Evolutionary conservation across 2,329 filamentous ascomycete genomes (phyloP).

Genomic region (Fusarium penzigii): DNA sequence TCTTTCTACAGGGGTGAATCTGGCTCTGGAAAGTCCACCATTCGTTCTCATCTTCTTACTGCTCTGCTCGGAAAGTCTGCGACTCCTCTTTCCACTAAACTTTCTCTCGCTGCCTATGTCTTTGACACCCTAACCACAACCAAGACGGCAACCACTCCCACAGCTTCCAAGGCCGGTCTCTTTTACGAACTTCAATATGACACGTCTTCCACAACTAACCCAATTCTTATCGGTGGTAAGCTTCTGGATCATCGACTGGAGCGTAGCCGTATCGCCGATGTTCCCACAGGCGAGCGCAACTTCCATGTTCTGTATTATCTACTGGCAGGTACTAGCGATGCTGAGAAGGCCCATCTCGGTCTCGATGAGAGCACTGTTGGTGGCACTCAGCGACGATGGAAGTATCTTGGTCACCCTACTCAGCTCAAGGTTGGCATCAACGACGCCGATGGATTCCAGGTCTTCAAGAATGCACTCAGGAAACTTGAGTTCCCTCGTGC

Average conservation of each 20-base stretch:
- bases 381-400: slow-evolving; percentile 76
- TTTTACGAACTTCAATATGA: slow-evolving; percentile 98
- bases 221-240: slow-evolving; percentile 90
- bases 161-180: slow-evolving; percentile 91
- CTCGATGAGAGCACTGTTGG: slow-evolving; percentile 56
- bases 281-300: slow-evolving; percentile 93
- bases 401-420: slow-evolving; percentile 92
- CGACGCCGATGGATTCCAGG: slow-evolving; percentile 90
- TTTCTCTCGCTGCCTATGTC: slow-evolving; percentile 90
- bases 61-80: slow-evolving; percentile 86
- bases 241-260: slow-evolving; percentile 91
- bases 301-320: slow-evolving; percentile 97
- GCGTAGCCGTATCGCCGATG: slow-evolving; percentile 84
- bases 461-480: slow-evolving; percentile 93
- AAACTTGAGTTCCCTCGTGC: slow-evolving; percentile 92
- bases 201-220: slow-evolving; percentile 79
- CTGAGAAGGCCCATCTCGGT: slow-evolving; percentile 84
- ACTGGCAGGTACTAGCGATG: slow-evolving; percentile 83
- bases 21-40: slow-evolving; percentile 91
- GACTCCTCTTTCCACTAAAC: slow-evolving; percentile 88
- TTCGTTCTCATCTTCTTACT: slow-evolving; percentile 85
- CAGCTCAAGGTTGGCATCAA: slow-evolving; percentile 98
- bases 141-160: slow-evolving; percentile 93
- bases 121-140: slow-evolving; percentile 97
- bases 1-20: slow-evolving; percentile 75